Evolutionary conservation across 2,329 filamentous ascomycete species (phyloP), one percentile per base, ranked within the genome.

Genomic region (Botryotinia calthae): DNA sequence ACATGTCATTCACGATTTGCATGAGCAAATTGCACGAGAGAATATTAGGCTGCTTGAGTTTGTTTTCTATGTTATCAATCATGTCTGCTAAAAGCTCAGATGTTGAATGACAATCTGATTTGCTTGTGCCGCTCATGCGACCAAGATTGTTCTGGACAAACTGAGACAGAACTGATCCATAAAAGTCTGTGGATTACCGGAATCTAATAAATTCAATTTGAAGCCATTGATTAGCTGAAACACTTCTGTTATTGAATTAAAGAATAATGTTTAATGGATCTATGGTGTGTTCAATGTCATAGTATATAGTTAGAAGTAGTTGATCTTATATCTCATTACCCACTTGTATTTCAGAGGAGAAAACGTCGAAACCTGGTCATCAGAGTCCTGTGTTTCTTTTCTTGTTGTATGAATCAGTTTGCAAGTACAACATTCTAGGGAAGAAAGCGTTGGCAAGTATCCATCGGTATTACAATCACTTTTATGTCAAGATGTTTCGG

Each of bases 291-390:
- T 7, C 2, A 7, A 54, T 54, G 10, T n/a, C 1, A 16, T 54
- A 1, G 12, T 16, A 2, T 2, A 18, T 54, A 3, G 1, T 28
- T n/a, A n/a, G 3, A 1, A 16, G 14, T 16, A 4, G 4, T 28
- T n/a, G 12, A 14, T 28, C 1, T 54, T 16, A 8, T 1, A 28
- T 8, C 12, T 16, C 5, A n/a, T 7, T 2, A 28, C 4, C 3
- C 4, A 8, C 28, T 28, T 54, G 0, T 28, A 28, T 8, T 54
- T 54, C 51, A 54, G 12, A 54, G 5, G 51, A 2, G 28, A 7
- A 5, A 54, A 16, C 51, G 7, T 4, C 1, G 5, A 54, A 28
- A 16, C 2, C 12, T 16, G 2, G 0, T 3, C 0, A 28, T n/a
- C 5, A 28, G 0, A 54, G 8, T 54, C 25, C 28, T 6, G 5